Conservation (phyloP, 2,329 filamentous ascomycete genomes). For the Fusarium subtropicale region DNA sequence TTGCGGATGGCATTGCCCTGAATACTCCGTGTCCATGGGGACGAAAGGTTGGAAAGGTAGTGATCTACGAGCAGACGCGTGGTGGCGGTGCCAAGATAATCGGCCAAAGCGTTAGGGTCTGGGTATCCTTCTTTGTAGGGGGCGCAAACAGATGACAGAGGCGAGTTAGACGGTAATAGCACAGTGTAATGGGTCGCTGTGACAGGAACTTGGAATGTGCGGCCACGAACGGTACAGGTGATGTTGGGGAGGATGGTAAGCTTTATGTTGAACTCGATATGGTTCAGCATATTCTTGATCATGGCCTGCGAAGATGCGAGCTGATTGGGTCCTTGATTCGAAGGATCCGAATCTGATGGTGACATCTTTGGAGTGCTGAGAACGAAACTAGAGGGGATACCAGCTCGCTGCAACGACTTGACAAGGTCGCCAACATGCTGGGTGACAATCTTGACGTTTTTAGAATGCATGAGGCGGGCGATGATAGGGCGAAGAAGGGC, state of each 20-base stretch:
- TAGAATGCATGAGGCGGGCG: constrained; percentile 59
- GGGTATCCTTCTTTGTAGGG: constrained; percentile 60
- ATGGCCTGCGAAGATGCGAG: constrained; percentile 59
- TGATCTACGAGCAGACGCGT: constrained; percentile 55
- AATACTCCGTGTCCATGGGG: constrained; percentile 48
- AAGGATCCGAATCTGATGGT: constrained; percentile 44
- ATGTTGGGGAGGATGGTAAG: constrained; percentile 59
- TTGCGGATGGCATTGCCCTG: constrained; percentile 51
- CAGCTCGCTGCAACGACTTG: constrained; percentile 59
- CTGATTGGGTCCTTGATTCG: constrained; percentile 51
- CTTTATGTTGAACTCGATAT: constrained; percentile 57
- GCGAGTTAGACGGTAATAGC: constrained; percentile 53
- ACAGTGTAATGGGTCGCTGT: constrained; percentile 60
- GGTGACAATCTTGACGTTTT: constrained; percentile 55
- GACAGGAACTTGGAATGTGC: constrained; percentile 58
- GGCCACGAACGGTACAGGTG: constrained; percentile 58
- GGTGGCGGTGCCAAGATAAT: constrained; percentile 60
- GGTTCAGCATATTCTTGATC: constrained; percentile 57
- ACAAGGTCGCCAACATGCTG: constrained; percentile 59
- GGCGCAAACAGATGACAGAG: constrained; percentile 55
- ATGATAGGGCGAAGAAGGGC: constrained; percentile 65
- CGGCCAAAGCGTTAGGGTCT: constrained; percentile 56
- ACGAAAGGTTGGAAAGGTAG: constrained; percentile 46
- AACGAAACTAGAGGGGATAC: constrained; percentile 58
- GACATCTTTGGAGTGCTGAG: constrained; percentile 55